Base-by-base conservation (phyloP, 768 basidiomycete species). In the Leccinum rimulosum region DNA sequence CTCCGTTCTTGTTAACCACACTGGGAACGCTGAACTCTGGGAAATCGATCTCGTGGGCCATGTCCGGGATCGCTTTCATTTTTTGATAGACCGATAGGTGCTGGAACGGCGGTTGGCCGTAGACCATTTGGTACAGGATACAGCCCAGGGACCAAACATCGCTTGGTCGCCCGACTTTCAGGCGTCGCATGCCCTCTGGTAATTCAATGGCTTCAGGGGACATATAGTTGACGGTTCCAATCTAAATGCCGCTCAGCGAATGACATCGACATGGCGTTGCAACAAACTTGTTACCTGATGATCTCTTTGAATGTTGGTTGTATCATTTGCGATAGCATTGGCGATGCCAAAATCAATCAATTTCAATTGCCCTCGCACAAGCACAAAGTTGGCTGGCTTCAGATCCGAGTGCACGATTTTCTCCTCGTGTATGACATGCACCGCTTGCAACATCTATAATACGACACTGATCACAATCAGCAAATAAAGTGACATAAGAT, bases 301-400 rank as follows among this genome's bases (percentile, higher is more conserved):
- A 65, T 99, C 96, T 57, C 96, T 82, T 64, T 96, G 94, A 58
- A 98, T 98, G 68, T 99, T 98, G 3, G 96, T 98, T 2, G 96
- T 99, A 66, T 99, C 96, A 69, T 95, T 98, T 17, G 95, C 95
- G 64, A 99, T 96, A 9, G 95, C 95, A 70, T 98, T 98, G 14
- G 96, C 95, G 68, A 99, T 99, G n/a, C 96, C 96, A 69, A 99
- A 99, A 73, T 99, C 96, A 64, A 99, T 99, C 62, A 99, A 78
- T 81, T 99, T 99, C 57, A 99, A 79, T 64, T 93, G 89, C 6
- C 96, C 96, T 59, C 89, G 87, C 57, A 98, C 96, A 31, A 99
- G 80, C 22, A 99, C 95, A 64, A 99, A 99, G 74, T 99, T 99
- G 4, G 97, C 96, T 6, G 96, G 96, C 72, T 99, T 99, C 56